Conservation (phyloP, 176 grass and related monocot genomes). For the Pontederia paniculata region DNA sequence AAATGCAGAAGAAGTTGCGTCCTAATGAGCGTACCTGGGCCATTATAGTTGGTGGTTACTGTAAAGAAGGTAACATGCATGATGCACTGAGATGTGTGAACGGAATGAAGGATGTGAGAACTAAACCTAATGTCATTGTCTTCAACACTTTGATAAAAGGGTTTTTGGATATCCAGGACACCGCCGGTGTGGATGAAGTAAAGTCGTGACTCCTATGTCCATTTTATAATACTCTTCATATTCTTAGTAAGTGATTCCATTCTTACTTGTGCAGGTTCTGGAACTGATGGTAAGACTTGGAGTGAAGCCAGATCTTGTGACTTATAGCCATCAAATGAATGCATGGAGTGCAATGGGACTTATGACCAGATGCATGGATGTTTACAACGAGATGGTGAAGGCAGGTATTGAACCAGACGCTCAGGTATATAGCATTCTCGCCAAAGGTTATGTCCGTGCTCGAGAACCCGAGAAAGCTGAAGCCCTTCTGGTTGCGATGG, state of each 20-base stretch:
- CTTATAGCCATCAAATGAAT: conserved; percentile 89
- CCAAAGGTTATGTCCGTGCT: conserved; percentile 72
- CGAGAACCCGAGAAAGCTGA: conserved; percentile 66
- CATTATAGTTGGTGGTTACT: conserved; percentile 80
- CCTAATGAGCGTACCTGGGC: conserved; percentile 84
- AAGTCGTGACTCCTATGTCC: background rate
- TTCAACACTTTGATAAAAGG: conserved; percentile 94
- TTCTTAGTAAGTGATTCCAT: conserved; percentile 3
- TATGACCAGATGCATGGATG: conserved; percentile 59
- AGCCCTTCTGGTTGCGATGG: conserved; percentile 60
- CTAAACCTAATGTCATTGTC: conserved; percentile 54
- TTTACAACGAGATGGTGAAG: conserved; percentile 67
- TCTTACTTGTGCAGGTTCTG: conserved; percentile 43
- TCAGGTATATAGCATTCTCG: conserved; percentile 91
- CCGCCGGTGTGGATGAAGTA: conserved; percentile 45
- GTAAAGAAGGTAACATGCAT: conserved; percentile 65
- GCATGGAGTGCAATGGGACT: conserved; percentile 60
- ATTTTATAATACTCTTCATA: background rate
- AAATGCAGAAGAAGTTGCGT: conserved; percentile 51
- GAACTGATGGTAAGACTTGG: conserved; percentile 63
- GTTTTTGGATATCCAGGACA: conserved; percentile 63
- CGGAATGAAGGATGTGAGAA: conserved; percentile 58
- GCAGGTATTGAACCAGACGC: conserved; percentile 68
- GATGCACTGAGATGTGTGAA: conserved; percentile 76
- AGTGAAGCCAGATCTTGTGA: conserved; percentile 72